Evolutionary conservation across 2,329 filamentous ascomycete genomes (phyloP).

Genomic region (Akanthomyces lecanii): DNA sequence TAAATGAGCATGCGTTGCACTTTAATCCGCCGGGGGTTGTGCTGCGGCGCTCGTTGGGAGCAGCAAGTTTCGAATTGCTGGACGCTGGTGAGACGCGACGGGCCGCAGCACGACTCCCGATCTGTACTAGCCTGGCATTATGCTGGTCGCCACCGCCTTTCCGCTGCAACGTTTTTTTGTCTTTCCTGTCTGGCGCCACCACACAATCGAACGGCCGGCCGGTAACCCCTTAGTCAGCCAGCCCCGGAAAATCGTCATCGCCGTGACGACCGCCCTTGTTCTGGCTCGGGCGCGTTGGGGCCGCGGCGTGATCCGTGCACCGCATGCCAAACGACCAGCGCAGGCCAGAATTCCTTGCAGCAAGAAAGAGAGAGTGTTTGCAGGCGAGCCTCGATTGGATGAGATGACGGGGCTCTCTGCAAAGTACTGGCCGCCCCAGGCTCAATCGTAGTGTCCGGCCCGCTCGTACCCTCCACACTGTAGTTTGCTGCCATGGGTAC

Average conservation of each 20-base stretch:
- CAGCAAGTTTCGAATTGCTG: neutral
- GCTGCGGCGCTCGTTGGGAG: neutral
- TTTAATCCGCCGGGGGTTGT: neutral
- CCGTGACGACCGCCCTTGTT: conserved; percentile 29
- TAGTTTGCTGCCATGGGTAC: conserved; percentile 6
- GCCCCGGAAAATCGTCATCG: conserved; percentile 28
- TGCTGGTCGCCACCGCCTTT: neutral
- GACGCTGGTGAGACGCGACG: conserved; percentile 15
- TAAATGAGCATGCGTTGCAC: neutral
- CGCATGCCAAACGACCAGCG: conserved; percentile 6
- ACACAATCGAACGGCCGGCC: too few relatives aligned
- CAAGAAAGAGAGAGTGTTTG: neutral
- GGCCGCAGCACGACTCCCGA: neutral
- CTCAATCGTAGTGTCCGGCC: neutral
- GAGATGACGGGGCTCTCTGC: neutral
- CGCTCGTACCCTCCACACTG: conserved; percentile 1
- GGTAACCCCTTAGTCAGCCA: neutral
- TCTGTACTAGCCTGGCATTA: neutral
- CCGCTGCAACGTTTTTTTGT: neutral
- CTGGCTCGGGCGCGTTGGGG: neutral
- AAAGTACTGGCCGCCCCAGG: neutral
- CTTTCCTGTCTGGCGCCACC: too few relatives aligned
- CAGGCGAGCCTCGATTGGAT: neutral
- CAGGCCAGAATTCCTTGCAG: neutral
- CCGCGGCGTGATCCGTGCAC: conserved; percentile 11